A percentile compares a stretch with the other conserved stretches of the same genome.
Evolutionary conservation across 2,329 filamentous ascomycete genomes (phyloP).

Genomic region (Onygenales sp.): DNA sequence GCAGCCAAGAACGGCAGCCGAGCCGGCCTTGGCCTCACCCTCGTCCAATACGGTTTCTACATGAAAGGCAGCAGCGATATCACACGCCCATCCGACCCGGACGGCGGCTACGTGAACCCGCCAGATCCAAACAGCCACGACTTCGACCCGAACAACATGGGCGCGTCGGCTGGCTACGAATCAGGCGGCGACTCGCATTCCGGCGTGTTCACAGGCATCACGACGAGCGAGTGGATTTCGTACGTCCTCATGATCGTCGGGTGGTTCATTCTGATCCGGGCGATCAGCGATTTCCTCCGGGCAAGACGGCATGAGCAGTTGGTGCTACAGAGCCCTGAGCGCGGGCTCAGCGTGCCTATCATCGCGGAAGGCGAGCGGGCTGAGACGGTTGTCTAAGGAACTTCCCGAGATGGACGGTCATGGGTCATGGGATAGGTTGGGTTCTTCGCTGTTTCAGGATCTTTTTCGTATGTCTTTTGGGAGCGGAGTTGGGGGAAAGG

Average conservation of each 20-base stretch:
- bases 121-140: conserved; percentile 83
- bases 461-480: no score
- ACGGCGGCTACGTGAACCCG: conserved; percentile 49
- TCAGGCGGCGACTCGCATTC: conserved; percentile 7
- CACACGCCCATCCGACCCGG: conserved; percentile 28
- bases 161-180: conserved; percentile 22
- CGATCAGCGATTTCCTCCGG: conserved; percentile 81
- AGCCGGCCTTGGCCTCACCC: conserved; percentile 84
- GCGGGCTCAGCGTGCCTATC: conserved; percentile 73
- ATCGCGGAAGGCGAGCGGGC: conserved; percentile 76
- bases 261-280: conserved; percentile 94
- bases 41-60: conserved; percentile 94
- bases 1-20: conserved; percentile 96
- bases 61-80: conserved; percentile 59
- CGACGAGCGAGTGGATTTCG: conserved; percentile 75
- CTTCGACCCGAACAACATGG: conserved; percentile 67
- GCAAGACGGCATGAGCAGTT: conserved; percentile 86
- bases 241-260: conserved; percentile 94
- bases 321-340: conserved; percentile 83
- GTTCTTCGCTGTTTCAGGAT: no score
- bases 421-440: not conserved
- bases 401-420: not conserved
- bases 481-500: no score
- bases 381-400: conserved; percentile 59
- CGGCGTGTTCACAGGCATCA: conserved; percentile 47